Evolutionary conservation across 148 eudicot genomes (phyloP).

Genomic region (Chenopodium formosanum): DNA sequence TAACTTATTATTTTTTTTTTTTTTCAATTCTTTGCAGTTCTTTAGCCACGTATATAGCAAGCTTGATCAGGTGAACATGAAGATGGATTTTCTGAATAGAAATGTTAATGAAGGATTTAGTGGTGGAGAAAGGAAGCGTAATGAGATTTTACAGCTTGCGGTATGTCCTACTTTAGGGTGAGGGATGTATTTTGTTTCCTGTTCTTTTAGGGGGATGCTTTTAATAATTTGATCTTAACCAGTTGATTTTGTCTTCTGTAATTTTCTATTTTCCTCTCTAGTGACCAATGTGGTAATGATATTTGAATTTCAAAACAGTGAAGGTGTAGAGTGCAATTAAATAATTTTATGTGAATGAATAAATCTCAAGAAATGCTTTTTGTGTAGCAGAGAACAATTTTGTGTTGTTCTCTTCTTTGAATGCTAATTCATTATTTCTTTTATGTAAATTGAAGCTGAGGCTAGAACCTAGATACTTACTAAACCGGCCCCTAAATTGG

Average conservation of each 20-base stretch:
- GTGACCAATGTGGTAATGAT: not conserved
- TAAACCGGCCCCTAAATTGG: not conserved
- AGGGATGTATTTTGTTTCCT: slow-evolving; percentile 2
- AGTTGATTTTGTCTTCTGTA: not conserved
- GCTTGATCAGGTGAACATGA: slow-evolving; percentile 86
- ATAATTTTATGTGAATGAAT: not conserved
- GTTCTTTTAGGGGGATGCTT: slow-evolving; percentile 10
- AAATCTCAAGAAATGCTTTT: not conserved
- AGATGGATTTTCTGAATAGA: slow-evolving; percentile 85
- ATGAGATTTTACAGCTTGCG: slow-evolving; percentile 97
- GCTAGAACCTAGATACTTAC: not conserved
- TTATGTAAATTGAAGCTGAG: not conserved
- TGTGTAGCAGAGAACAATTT: slow-evolving; percentile 5
- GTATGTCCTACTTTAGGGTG: slow-evolving; percentile 39
- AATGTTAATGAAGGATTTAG: slow-evolving; percentile 99
- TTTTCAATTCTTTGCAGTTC: slow-evolving; percentile 52
- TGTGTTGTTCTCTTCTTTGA: not conserved
- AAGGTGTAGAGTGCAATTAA: not conserved
- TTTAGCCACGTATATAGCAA: slow-evolving; percentile 71
- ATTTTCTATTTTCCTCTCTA: not conserved
- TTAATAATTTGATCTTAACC: not conserved
- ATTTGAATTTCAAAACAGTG: not conserved
- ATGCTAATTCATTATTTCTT: not conserved
- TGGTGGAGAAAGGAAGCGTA: slow-evolving; percentile 97
- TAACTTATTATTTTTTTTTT: not conserved